A percentile compares a stretch with the other conserved stretches of the same genome.
These are phyloP conservation scores for Tausonia pullulans DNA, from an alignment of 1,284 basidiomycete genomes.

Conservation along the genomic window DNA sequence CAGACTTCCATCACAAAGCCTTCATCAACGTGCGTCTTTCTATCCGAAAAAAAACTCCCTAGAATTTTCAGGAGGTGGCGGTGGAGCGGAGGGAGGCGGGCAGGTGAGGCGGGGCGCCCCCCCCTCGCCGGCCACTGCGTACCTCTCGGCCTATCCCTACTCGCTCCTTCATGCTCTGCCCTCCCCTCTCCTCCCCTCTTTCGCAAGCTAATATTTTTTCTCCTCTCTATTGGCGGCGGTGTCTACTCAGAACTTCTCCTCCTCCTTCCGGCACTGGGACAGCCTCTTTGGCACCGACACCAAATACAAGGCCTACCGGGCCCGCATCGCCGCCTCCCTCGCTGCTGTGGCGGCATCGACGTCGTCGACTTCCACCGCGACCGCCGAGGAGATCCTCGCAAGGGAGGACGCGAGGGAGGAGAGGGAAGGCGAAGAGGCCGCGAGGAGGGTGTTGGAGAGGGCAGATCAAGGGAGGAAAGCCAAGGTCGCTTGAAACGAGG, in stretches of 20 bases:
- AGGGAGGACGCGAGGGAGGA: constrained; percentile 7
- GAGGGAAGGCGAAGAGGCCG: background rate
- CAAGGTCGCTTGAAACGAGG: no score
- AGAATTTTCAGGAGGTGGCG: no score
- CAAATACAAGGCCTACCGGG: constrained; percentile 63
- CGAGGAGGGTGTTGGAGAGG: background rate
- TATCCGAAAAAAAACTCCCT: background rate
- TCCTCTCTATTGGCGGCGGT: background rate
- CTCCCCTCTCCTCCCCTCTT: background rate
- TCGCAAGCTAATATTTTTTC: background rate
- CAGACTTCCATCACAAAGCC: constrained; percentile 85
- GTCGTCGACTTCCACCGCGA: no score
- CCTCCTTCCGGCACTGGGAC: constrained; percentile 87
- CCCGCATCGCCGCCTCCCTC: constrained; percentile 39
- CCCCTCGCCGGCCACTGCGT: no score
- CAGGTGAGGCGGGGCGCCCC: no score
- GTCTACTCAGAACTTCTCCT: constrained; percentile 54
- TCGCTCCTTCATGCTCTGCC: background rate
- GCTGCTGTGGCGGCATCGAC: no score
- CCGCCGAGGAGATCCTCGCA: no score
- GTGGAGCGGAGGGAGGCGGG: no score
- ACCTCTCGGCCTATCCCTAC: no score
- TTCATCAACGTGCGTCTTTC: constrained; percentile 47
- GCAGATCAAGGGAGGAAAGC: background rate
- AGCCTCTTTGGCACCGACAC: constrained; percentile 45